Evolutionary conservation across 371 early-diverging fungal species (phyloP).

Genomic region (Encephalitozoon intestinalis): DNA sequence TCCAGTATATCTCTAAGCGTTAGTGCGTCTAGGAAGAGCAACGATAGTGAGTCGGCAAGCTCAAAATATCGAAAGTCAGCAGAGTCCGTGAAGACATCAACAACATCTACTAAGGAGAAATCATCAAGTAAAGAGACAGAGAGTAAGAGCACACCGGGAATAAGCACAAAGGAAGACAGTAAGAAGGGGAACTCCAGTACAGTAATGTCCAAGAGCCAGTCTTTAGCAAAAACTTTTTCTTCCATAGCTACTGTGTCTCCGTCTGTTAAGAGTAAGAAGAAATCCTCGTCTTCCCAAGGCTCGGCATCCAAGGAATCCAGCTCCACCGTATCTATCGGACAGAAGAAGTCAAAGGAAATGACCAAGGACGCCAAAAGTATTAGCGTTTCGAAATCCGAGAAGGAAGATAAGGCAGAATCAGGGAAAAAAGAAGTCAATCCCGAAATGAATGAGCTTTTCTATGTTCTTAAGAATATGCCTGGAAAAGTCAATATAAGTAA

Average conservation of each 20-base stretch:
- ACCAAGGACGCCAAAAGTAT: background rate
- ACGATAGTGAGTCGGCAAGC: background rate
- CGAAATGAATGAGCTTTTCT: slow-evolving; percentile 35
- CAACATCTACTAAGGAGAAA: background rate
- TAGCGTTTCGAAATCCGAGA: background rate
- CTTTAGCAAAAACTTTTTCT: background rate
- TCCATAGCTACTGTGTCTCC: background rate
- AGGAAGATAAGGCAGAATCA: background rate
- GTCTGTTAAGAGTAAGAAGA: background rate
- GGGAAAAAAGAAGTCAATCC: background rate
- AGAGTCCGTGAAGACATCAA: background rate
- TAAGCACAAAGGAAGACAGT: background rate
- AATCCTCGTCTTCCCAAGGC: background rate
- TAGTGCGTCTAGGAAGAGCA: background rate
- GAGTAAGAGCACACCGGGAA: background rate
- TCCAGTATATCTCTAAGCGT: background rate
- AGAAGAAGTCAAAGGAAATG: background rate
- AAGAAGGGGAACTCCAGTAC: background rate
- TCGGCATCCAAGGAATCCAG: background rate
- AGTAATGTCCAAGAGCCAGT: background rate
- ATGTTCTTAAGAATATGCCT: slow-evolving; percentile 50
- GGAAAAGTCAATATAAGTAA: background rate
- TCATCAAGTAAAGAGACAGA: background rate
- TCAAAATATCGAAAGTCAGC: background rate
- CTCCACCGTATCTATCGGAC: background rate